phyloP scores from a whole-genome alignment of 176 grass and related monocot genomes.

The Eleusine coracana region DNA sequence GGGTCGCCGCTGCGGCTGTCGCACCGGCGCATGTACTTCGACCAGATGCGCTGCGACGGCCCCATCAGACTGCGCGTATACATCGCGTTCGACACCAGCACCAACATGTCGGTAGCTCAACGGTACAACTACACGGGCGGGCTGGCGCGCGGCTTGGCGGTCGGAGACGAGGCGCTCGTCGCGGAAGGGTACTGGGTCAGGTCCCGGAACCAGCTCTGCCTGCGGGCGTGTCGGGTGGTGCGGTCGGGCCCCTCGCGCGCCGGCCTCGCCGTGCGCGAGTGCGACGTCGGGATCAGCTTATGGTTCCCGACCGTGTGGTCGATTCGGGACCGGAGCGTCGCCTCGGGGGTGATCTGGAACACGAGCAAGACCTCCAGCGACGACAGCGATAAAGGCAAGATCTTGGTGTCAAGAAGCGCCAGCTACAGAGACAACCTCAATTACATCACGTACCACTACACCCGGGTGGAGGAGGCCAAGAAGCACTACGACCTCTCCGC shows the following conservation, averaged over 20 bases:
- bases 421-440: constrained; percentile 25
- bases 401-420: constrained; percentile 32
- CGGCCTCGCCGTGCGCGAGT: constrained; percentile 16
- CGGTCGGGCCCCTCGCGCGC: background rate
- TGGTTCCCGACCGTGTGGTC: constrained; percentile 66
- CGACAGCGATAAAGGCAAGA: background rate
- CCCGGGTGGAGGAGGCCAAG: constrained; percentile 39
- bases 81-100: constrained; percentile 21
- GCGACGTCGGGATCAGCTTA: constrained; percentile 57
- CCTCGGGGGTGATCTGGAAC: constrained; percentile 47
- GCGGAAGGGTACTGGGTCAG: constrained; percentile 61
- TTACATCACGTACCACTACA: constrained; percentile 43
- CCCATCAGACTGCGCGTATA: constrained; percentile 38
- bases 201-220: constrained; percentile 26
- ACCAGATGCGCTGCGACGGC: constrained; percentile 40
- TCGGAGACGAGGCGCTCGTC: constrained; percentile 40
- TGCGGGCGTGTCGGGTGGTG: constrained; percentile 52
- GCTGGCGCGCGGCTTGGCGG: background rate
- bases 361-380: background rate
- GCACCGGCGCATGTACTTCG: constrained; percentile 34
- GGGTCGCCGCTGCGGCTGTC: background rate
- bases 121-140: constrained; percentile 31
- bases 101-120: background rate
- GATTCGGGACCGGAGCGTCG: constrained; percentile 39
- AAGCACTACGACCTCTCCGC: constrained; percentile 14